These are phyloP conservation scores for Xylaria grammica DNA, from an alignment of 495 filamentous ascomycete species.

Conservation along the genomic window DNA sequence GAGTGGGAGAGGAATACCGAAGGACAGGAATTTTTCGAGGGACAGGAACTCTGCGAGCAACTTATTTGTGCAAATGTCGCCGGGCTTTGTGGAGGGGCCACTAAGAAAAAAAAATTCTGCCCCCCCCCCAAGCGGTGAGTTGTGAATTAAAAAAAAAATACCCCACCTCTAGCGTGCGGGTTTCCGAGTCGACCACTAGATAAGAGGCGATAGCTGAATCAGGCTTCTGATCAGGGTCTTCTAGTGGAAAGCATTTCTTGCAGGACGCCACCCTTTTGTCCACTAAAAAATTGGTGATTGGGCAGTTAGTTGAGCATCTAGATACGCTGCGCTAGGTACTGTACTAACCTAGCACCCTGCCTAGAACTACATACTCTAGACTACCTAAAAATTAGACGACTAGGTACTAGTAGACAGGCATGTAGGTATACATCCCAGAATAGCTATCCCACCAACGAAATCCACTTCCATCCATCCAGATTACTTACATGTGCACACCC, in stretches of 20 bases:
- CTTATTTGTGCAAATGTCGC: constrained; percentile 28
- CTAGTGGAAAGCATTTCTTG: background rate
- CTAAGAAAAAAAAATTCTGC: constrained; percentile 29
- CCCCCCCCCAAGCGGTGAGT: constrained; percentile 27
- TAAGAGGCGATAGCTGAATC: constrained; percentile 18
- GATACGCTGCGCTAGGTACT: too few relatives aligned
- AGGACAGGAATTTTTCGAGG: constrained; percentile 22
- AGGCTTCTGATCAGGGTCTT: constrained; percentile 1
- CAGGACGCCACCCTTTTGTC: constrained; percentile 1
- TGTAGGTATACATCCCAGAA: too few relatives aligned
- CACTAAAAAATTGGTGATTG: background rate
- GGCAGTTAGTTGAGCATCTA: too few relatives aligned
- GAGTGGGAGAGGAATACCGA: constrained; percentile 27
- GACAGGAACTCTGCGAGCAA: constrained; percentile 22
- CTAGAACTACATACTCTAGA: too few relatives aligned
- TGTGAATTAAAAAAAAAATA: constrained; percentile 16
- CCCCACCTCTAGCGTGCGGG: constrained; percentile 16
- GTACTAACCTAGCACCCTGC: too few relatives aligned
- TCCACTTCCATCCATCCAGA: too few relatives aligned
- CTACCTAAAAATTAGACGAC: too few relatives aligned
- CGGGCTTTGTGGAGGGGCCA: constrained; percentile 8
- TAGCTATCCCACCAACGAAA: too few relatives aligned
- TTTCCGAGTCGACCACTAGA: constrained; percentile 11
- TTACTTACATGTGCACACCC: too few relatives aligned
- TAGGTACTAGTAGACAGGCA: too few relatives aligned